Evolutionary conservation across 2,329 filamentous ascomycete genomes (phyloP), one percentile per base, ranked within the genome.

Genomic region (Cladorrhinum sp.): DNA sequence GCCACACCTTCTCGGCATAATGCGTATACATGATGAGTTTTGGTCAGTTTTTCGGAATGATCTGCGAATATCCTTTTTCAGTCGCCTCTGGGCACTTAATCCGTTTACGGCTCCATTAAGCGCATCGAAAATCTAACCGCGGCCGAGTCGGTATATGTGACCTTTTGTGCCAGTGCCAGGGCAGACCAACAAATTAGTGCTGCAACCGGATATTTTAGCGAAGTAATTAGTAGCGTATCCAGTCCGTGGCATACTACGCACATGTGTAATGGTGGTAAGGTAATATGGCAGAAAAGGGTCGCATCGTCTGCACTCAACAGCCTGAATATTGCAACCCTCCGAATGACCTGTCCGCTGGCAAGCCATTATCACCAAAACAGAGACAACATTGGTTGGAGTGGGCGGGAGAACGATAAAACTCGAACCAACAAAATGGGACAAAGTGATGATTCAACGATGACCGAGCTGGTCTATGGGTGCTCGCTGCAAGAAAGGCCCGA

Each of bases 401-500:
- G 24, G 20, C 30, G 52, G 30, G 23, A 36, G 16, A 36, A 36
- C 33, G 33, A 30, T 39, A 48, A 30, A 55, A 46, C 26, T 36
- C 12, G 33, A 36, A 36, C 33, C 33, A 36, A 36, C 33, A 16
- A 16, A 10, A 36, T 36, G 3, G 12, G 8, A n/a, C 26, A 30
- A 28, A 16, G 16, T 49, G 54, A 36, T 46, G 42, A 57, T 57
- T 18, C 42, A 51, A 28, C 23, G 7, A 51, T 51, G 3, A 24
- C 24, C 8, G 2, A 46, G 26, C 26, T 23, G 36, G 39, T 24
- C 12, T 2, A 16, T 24, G 30, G 20, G 26, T 55, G 16, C 42
- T 23, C 12, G 30, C 36, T 18, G 53, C 18, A 52, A 57, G 49
- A 57, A 51, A 54, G 30, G 53, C 36, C 58, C 56, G 53, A 64